phyloP scores from a whole-genome alignment of 2,329 filamentous ascomycete genomes.

The Fusarium newnesense region DNA sequence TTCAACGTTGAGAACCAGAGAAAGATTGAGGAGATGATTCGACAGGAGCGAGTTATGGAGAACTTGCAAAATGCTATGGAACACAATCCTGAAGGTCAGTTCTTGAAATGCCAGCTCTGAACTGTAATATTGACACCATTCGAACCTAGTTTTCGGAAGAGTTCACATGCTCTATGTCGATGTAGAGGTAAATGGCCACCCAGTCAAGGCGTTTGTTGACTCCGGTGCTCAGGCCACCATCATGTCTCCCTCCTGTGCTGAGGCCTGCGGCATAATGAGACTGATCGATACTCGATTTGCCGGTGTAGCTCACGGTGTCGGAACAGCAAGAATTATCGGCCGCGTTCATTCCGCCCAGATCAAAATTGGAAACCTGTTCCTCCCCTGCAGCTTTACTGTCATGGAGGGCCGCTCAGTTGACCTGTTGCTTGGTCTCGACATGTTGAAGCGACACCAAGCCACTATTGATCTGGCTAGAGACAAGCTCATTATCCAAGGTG shows the following conservation, averaged over 20 bases:
- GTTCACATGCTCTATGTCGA: constrained; percentile 98
- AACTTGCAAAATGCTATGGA: constrained; percentile 97
- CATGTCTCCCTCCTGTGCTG: constrained; percentile 95
- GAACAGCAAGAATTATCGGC: constrained; percentile 92
- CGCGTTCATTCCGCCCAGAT: constrained; percentile 96
- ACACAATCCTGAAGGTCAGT: constrained; percentile 91
- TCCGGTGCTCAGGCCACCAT: constrained; percentile 98
- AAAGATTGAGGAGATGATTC: constrained; percentile 96
- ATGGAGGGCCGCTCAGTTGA: constrained; percentile 99
- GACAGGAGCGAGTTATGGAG: constrained; percentile 92
- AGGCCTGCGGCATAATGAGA: constrained; percentile 94
- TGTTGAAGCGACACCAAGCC: constrained; percentile 96
- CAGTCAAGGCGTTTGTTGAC: constrained; percentile 95
- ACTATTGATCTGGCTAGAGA: constrained; percentile 88
- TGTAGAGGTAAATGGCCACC: constrained; percentile 91
- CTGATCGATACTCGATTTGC: constrained; percentile 92
- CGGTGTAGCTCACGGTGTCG: constrained; percentile 91
- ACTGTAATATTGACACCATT: constrained; percentile 8
- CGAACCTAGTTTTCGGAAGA: constrained; percentile 80
- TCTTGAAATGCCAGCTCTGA: neutral
- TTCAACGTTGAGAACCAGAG: constrained; percentile 93
- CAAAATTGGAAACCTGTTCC: constrained; percentile 85
- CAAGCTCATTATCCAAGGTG: constrained; percentile 86
- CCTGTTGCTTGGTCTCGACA: constrained; percentile 90
- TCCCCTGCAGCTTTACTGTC: constrained; percentile 96